Evolutionary conservation across 2,329 filamentous ascomycete genomes (phyloP), one percentile per base, ranked within the genome.

Genomic region (Fusarium sp.): DNA sequence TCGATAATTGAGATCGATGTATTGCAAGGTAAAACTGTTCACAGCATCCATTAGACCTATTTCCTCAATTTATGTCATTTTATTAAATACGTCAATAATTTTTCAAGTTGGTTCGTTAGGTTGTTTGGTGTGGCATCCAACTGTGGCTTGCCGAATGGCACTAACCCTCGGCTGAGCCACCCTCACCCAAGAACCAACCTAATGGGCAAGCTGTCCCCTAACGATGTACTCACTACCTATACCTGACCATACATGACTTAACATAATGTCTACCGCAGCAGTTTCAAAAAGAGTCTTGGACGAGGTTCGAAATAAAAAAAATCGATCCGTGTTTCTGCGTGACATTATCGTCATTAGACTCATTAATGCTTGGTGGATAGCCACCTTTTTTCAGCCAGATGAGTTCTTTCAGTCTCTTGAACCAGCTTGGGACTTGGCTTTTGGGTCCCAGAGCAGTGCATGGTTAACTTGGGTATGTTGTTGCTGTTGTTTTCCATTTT

Each of bases 301-400:
- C 31, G 51, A 74, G 47, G 66, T 66, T 58, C 63, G 64, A 11
- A 70, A 70, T 59, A 46, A 56, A 39, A 56, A 67, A 55, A 68
- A 75, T 18, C 69, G 66, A 18, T 69, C 75, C 27, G 58, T 72
- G 39, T 77, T 80, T 52, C 63, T 79, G 6, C 72, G 69, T 46
- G 63, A 74, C 61, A 78, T 88, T 53, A 72, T 97, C 69, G 83
- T 87, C 39, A 86, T 97, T 66, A 92, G 96, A 54, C 85, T 95
- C 67, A 78, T 92, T 76, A 97, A 97, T 80, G 90, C 93, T 31
- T 84, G 96, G 72, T 88, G 85, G 65, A 83, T 96, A 58, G 84
- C 87, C 69, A 98, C 96, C 20, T 99, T 97, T 78, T 99, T 99
- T 81, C 96, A 99, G 79, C 96, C 96, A 27, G 96, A 99, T 82